A percentile compares a stretch with the other conserved stretches of the same genome.
phyloP scores from a whole-genome alignment of 2,329 filamentous ascomycete genomes.

The Pseudogymnoascus sp. region DNA sequence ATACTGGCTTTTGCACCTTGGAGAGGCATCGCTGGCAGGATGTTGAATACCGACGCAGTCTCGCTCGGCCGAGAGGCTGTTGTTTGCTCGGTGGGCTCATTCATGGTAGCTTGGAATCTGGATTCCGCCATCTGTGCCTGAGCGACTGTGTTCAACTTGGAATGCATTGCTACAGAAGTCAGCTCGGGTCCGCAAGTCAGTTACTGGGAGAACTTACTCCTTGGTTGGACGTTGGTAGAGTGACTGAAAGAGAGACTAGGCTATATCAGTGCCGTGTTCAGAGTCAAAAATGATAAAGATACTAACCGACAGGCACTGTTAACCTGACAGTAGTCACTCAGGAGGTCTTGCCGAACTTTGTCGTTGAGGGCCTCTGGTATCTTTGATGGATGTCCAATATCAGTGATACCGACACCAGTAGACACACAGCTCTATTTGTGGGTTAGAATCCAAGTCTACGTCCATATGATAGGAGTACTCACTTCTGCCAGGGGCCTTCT shows the following conservation, averaged over 20 bases:
- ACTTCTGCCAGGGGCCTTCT: neutral
- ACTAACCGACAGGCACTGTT: neutral
- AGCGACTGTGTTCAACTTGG: neutral
- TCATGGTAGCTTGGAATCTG: neutral
- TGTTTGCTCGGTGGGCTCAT: neutral
- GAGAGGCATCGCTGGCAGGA: neutral
- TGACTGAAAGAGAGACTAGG: neutral
- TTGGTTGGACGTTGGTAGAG: neutral
- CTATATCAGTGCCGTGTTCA: neutral
- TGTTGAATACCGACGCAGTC: neutral
- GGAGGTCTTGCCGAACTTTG: neutral
- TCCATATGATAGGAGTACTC: neutral
- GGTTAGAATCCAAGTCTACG: neutral
- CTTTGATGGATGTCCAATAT: neutral
- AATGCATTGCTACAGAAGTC: neutral
- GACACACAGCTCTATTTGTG: neutral
- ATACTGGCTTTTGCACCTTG: neutral
- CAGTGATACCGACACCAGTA: neutral
- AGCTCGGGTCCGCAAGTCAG: neutral
- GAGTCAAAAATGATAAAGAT: neutral
- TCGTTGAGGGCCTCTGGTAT: neutral
- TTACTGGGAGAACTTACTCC: neutral
- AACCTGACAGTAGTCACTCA: neutral
- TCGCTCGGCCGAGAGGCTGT: neutral
- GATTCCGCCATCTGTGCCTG: neutral